Percentiles rank a stretch among this genome's conserved stretches.
These are phyloP conservation scores for Penicillium waksmanii DNA, from an alignment of 495 filamentous ascomycete genomes.

Conservation along the genomic window DNA sequence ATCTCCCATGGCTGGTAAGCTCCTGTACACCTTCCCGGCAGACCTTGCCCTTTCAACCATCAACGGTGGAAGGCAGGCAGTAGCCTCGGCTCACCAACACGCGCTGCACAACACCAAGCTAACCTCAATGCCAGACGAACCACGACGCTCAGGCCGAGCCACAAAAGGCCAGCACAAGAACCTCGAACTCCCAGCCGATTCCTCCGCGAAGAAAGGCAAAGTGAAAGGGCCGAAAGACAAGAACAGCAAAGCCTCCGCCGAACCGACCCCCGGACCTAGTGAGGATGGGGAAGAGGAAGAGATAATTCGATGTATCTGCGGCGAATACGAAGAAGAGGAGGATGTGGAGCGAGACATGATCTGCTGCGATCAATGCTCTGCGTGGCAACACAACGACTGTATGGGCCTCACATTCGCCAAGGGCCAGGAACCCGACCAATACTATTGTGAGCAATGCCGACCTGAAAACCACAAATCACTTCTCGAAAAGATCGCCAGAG, in stretches of 20 bases:
- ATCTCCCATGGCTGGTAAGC: constrained; percentile 53
- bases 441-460: constrained; percentile 88
- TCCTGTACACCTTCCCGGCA: constrained; percentile 34
- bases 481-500: constrained; percentile 70
- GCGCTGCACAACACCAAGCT: constrained; percentile 30
- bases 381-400: constrained; percentile 97
- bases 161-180: constrained; percentile 97
- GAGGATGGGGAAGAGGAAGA: constrained; percentile 71
- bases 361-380: constrained; percentile 85
- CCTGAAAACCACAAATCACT: constrained; percentile 81
- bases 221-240: constrained; percentile 62
- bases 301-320: constrained; percentile 92
- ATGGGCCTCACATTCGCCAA: constrained; percentile 82
- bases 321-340: constrained; percentile 80
- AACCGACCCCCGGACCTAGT: constrained; percentile 56
- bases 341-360: constrained; percentile 84
- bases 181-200: constrained; percentile 64
- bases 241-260: constrained; percentile 47
- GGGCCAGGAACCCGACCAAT: constrained; percentile 73
- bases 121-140: constrained; percentile 66
- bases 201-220: constrained; percentile 62
- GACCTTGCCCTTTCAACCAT: constrained; percentile 12
- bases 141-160: constrained; percentile 88
- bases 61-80: constrained; percentile 11
- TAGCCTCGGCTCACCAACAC: neutral